These are phyloP conservation scores for Aureobasidium sp. DNA, from an alignment of 2,329 filamentous ascomycete species.

Conservation along the genomic window DNA sequence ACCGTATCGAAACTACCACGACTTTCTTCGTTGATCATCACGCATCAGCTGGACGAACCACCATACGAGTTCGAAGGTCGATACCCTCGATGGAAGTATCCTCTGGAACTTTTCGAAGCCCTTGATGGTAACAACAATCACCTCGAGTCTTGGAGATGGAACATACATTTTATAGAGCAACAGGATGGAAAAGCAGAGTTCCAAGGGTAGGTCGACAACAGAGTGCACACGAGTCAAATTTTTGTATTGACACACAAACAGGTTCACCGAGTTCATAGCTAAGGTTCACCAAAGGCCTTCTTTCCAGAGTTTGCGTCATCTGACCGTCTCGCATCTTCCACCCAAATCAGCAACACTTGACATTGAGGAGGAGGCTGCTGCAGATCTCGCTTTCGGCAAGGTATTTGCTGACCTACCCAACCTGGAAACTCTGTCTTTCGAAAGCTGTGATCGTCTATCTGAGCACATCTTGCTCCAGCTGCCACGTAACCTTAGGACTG, in stretches of 20 bases:
- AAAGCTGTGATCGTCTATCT: constrained; percentile 66
- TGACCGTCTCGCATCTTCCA: constrained; percentile 13
- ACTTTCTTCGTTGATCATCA: constrained; percentile 62
- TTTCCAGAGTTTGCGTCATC: constrained; percentile 13
- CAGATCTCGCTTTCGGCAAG: constrained; percentile 13
- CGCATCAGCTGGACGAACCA: constrained; percentile 59
- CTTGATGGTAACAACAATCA: constrained; percentile 44
- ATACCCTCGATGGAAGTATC: constrained; percentile 57
- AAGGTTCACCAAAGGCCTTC: constrained; percentile 10
- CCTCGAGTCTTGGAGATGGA: constrained; percentile 50
- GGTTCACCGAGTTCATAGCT: neutral
- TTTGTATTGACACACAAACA: neutral
- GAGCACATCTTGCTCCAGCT: constrained; percentile 59
- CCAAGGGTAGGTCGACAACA: constrained; percentile 34
- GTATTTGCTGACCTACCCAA: constrained; percentile 42
- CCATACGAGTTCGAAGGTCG: constrained; percentile 52
- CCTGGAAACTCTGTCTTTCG: constrained; percentile 61
- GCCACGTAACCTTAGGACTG: constrained; percentile 54
- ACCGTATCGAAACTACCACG: constrained; percentile 58
- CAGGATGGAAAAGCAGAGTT: neutral
- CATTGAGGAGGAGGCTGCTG: constrained; percentile 11
- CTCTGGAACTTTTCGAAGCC: constrained; percentile 54
- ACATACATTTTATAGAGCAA: constrained; percentile 9
- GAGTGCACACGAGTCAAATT: too few relatives aligned
- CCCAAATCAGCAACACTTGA: neutral